These are phyloP conservation scores for Baorangia bicolor DNA, from an alignment of 768 basidiomycete genomes.

Conservation along the genomic window DNA sequence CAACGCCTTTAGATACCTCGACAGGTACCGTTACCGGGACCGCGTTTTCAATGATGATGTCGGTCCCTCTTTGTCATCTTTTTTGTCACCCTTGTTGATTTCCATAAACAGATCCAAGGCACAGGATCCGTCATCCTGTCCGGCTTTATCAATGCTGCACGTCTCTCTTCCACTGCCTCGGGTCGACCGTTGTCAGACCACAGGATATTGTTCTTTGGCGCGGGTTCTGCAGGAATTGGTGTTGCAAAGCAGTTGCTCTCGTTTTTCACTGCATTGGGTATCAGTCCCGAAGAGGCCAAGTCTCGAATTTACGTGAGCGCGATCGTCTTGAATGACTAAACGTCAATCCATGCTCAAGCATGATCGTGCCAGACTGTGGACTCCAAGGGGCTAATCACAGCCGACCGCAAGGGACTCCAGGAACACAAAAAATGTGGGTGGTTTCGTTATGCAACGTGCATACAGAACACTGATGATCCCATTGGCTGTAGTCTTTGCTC, in stretches of 20 bases:
- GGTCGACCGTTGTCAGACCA: conserved; percentile 44
- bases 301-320: conserved; percentile 60
- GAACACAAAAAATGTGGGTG: conserved; percentile 70
- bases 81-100: not conserved
- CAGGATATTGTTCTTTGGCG: conserved; percentile 58
- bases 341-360: conserved; percentile 12
- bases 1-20: conserved; percentile 74
- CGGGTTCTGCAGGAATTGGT: conserved; percentile 53
- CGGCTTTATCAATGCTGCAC: conserved; percentile 73
- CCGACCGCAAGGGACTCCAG: conserved; percentile 63
- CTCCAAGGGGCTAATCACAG: conserved; percentile 73
- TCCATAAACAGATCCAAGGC: conserved; percentile 52
- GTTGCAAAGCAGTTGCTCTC: conserved; percentile 51
- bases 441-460: not conserved
- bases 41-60: conserved; percentile 76
- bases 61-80: conserved; percentile 22
- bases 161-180: conserved; percentile 50
- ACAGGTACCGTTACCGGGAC: conserved; percentile 56
- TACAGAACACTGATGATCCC: not conserved
- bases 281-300: conserved; percentile 65
- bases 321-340: not conserved
- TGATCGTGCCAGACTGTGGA: conserved; percentile 56
- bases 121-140: conserved; percentile 76
- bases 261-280: conserved; percentile 52
- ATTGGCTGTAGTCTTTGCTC: conserved; percentile 60